Evolutionary conservation across 345 rosid species (phyloP).

Genomic region (Populus tremula): DNA sequence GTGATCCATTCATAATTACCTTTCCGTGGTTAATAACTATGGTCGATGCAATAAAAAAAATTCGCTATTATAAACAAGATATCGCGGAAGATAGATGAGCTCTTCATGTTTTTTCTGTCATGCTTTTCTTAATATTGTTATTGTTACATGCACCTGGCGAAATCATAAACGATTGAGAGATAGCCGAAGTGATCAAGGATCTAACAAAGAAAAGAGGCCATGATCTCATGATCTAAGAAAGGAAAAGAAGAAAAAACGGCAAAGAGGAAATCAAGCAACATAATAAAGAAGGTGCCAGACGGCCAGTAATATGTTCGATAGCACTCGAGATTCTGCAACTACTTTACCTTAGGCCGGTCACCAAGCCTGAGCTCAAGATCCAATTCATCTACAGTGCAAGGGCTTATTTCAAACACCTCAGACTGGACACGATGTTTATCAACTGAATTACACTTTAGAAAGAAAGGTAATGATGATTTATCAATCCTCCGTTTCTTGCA

Average conservation of each 20-base stretch:
- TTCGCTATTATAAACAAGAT: neutral
- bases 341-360: constrained; percentile 53
- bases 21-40: constrained; percentile 3
- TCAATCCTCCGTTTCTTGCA: constrained; percentile 54
- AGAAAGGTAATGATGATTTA: constrained; percentile 42
- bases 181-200: constrained; percentile 26
- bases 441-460: constrained; percentile 39
- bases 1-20: constrained; percentile 1
- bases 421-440: constrained; percentile 34
- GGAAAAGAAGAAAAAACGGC: constrained; percentile 2
- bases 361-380: constrained; percentile 98
- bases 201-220: constrained; percentile 15
- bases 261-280: constrained; percentile 11
- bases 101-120: constrained; percentile 6
- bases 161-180: constrained; percentile 16
- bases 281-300: constrained; percentile 17
- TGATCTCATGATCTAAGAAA: constrained; percentile 8
- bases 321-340: constrained; percentile 20
- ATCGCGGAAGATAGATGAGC: neutral
- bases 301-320: constrained; percentile 19
- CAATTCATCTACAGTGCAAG: constrained; percentile 51
- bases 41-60: constrained; percentile 16
- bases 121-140: constrained; percentile 6
- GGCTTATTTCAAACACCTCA: constrained; percentile 40
- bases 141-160: constrained; percentile 31